Conservation (phyloP, 2,329 filamentous ascomycete species). For the Colletotrichum karsti region DNA sequence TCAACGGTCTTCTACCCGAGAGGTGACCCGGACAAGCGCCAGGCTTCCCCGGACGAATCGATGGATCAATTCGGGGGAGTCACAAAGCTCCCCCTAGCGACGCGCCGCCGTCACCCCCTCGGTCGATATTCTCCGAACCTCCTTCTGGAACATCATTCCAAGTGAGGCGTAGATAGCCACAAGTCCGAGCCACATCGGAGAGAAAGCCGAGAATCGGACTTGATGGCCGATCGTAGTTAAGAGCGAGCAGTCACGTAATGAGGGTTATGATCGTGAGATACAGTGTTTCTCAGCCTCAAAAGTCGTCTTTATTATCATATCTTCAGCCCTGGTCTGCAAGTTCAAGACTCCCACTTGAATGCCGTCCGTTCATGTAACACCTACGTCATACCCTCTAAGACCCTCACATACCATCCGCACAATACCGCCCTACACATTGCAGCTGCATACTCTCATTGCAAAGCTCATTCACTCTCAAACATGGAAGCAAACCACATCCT, state of each 20-base stretch:
- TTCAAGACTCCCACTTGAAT: background rate
- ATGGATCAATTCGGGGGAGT: background rate
- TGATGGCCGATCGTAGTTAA: background rate
- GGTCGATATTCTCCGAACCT: background rate
- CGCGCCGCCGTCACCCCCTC: background rate
- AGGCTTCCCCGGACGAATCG: background rate
- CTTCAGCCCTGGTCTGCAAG: background rate
- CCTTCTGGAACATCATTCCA: background rate
- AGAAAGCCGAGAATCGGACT: background rate
- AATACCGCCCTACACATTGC: too few relatives aligned
- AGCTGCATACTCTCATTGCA: too few relatives aligned
- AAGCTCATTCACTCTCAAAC: background rate
- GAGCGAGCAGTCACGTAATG: background rate
- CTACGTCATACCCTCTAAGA: background rate
- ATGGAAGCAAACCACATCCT: slow-evolving; percentile 50
- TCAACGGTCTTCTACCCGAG: slow-evolving; percentile 15
- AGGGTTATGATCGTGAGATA: background rate
- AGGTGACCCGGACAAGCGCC: background rate
- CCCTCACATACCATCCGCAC: background rate
- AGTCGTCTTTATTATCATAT: background rate
- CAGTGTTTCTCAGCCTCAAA: background rate
- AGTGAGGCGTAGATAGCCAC: background rate
- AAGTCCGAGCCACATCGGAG: background rate
- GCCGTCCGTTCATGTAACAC: background rate
- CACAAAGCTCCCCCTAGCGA: background rate